These are phyloP conservation scores for Aspergillus hancockii DNA, from an alignment of 495 filamentous ascomycete genomes.

Conservation along the genomic window DNA sequence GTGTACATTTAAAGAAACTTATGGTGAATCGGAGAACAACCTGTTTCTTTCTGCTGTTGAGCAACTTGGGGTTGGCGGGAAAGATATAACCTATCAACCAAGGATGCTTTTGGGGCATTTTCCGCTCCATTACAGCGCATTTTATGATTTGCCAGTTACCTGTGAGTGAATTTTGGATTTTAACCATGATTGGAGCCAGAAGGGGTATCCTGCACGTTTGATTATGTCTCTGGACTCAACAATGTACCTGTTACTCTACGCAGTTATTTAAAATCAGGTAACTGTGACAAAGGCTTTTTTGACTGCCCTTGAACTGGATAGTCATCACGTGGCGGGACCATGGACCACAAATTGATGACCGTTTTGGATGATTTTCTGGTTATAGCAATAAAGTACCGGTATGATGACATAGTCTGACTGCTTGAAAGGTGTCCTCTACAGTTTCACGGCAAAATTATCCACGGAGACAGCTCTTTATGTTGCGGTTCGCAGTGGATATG, in stretches of 20 bases:
- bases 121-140: constrained; percentile 21
- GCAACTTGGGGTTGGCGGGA: neutral
- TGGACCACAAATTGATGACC: neutral
- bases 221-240: constrained; percentile 12
- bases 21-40: neutral
- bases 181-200: neutral
- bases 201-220: neutral
- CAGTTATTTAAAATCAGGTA: constrained; percentile 11
- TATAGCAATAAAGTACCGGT: constrained; percentile 13
- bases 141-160: constrained; percentile 4
- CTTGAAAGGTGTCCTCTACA: neutral
- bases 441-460: neutral
- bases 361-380: neutral
- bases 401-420: constrained; percentile 17
- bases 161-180: constrained; percentile 11
- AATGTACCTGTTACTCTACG: constrained; percentile 18
- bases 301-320: neutral
- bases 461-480: constrained; percentile 16
- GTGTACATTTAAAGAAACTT: neutral
- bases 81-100: neutral
- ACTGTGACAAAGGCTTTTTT: constrained; percentile 8
- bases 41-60: neutral
- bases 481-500: constrained; percentile 2
- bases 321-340: neutral
- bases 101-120: constrained; percentile 16